These are phyloP conservation scores for Mesotaenium endlicherianum DNA, from an alignment of 139 green algal species.

Conservation along the genomic window DNA sequence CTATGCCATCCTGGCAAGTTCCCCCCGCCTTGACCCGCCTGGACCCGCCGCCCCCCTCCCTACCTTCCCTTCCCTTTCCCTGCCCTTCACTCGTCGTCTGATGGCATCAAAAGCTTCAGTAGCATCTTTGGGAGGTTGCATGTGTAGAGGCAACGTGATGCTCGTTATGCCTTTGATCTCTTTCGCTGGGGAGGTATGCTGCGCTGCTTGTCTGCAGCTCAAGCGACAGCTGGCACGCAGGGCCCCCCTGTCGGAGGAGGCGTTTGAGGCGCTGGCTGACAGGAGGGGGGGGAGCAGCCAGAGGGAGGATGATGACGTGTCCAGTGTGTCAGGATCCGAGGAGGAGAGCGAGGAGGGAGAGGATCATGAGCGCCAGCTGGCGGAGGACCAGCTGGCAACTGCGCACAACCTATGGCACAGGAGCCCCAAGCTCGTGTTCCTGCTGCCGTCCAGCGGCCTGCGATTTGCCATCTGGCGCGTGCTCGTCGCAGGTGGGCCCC, in stretches of 20 bases:
- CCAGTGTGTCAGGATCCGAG: slow-evolving; percentile 33
- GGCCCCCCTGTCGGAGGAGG: slow-evolving; percentile 2
- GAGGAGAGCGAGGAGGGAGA: background rate
- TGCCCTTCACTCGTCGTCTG: background rate
- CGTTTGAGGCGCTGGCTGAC: slow-evolving; percentile 20
- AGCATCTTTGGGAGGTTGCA: background rate
- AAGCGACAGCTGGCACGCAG: background rate
- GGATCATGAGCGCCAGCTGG: background rate
- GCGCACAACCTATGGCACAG: background rate
- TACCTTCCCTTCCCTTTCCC: background rate
- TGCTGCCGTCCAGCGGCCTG: background rate
- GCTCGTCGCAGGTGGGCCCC: slow-evolving; percentile 10
- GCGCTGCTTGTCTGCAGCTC: slow-evolving; percentile 6
- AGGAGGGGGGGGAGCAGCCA: background rate
- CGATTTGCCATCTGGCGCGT: slow-evolving; percentile 5
- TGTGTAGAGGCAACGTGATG: background rate
- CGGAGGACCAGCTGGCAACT: background rate
- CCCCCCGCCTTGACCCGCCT: too few relatives aligned
- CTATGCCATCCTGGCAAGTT: too few relatives aligned
- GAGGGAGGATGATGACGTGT: background rate
- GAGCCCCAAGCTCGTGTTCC: background rate
- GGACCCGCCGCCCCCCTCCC: background rate
- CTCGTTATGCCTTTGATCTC: background rate
- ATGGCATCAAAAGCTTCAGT: background rate
- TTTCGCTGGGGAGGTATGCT: background rate